Percentiles rank a stretch among this genome's conserved stretches.
Evolutionary conservation across 2,329 filamentous ascomycete genomes (phyloP).

Genomic region (Talaromyces sp.): DNA sequence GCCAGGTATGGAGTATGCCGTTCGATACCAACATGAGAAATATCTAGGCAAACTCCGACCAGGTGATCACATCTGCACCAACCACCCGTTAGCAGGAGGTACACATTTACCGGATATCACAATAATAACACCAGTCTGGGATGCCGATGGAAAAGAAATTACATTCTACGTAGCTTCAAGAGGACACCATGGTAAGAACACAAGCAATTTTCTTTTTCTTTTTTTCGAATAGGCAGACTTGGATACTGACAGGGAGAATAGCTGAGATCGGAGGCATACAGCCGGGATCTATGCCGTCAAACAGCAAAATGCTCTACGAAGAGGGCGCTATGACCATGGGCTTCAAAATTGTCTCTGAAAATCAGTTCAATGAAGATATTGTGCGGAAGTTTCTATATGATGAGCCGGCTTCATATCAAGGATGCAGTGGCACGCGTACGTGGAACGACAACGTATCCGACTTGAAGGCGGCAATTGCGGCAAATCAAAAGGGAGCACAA

Average conservation of each 20-base stretch:
- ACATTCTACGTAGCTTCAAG: conserved; percentile 78
- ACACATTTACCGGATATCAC: conserved; percentile 83
- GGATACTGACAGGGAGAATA: not conserved
- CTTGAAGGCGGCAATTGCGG: conserved; percentile 79
- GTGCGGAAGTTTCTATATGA: conserved; percentile 67
- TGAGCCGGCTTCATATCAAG: conserved; percentile 69
- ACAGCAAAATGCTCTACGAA: conserved; percentile 43
- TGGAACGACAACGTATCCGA: conserved; percentile 81
- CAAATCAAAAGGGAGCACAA: conserved; percentile 67
- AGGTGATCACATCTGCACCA: conserved; percentile 78
- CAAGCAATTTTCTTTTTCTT: not conserved
- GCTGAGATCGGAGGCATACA: conserved; percentile 78
- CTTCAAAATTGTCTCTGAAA: conserved; percentile 66
- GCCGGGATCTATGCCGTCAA: conserved; percentile 74
- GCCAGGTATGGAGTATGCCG: conserved; percentile 52
- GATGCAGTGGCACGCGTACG: conserved; percentile 73
- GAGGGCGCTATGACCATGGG: conserved; percentile 45
- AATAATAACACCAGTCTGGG: conserved; percentile 74
- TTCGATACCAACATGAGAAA: conserved; percentile 71
- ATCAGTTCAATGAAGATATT: conserved; percentile 71
- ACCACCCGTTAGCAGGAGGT: conserved; percentile 78
- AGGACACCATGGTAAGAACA: conserved; percentile 60
- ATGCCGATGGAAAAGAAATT: conserved; percentile 57
- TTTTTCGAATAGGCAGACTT: not conserved
- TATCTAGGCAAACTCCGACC: conserved; percentile 67